phyloP scores from a whole-genome alignment of 2,329 filamentous ascomycete species.

The Bipolaris sorokiniana region DNA sequence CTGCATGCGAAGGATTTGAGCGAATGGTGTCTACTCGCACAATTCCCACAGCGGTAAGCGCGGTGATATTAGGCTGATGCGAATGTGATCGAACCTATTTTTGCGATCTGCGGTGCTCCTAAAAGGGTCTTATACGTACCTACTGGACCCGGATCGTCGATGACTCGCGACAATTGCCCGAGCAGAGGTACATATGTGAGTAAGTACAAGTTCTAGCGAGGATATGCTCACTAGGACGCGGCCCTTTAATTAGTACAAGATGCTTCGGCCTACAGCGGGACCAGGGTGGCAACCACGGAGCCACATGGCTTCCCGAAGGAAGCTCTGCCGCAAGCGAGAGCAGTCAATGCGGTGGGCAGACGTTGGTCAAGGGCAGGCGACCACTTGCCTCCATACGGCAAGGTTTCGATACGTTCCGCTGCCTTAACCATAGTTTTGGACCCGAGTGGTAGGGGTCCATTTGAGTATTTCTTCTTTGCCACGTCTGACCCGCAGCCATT shows the following conservation, averaged over 20 bases:
- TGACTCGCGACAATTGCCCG: conserved; percentile 4
- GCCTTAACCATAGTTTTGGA: conserved; percentile 24
- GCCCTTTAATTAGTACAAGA: not conserved
- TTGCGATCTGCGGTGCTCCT: conserved; percentile 15
- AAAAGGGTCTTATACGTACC: conserved; percentile 12
- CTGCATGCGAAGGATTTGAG: conserved; percentile 19
- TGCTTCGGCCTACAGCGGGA: not conserved
- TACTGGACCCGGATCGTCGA: conserved; percentile 14
- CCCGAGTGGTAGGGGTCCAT: conserved; percentile 28
- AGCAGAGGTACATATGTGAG: not conserved
- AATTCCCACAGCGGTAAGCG: conserved; percentile 17
- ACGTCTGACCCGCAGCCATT: conserved; percentile 35
- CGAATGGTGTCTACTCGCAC: conserved; percentile 15
- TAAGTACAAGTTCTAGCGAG: not conserved
- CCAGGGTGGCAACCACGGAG: conserved; percentile 8
- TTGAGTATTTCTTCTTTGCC: conserved; percentile 24
- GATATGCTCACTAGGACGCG: not conserved
- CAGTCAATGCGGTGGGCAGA: conserved; percentile 8
- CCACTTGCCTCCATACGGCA: conserved; percentile 32
- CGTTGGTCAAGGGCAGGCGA: conserved; percentile 14
- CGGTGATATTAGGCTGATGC: conserved; percentile 33
- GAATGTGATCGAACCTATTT: conserved; percentile 18
- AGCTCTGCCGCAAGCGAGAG: conserved; percentile 11
- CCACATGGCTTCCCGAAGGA: conserved; percentile 8
- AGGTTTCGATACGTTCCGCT: conserved; percentile 32